phyloP scores from a whole-genome alignment of 1,284 basidiomycete species.

The Rhodotorula sp. region DNA sequence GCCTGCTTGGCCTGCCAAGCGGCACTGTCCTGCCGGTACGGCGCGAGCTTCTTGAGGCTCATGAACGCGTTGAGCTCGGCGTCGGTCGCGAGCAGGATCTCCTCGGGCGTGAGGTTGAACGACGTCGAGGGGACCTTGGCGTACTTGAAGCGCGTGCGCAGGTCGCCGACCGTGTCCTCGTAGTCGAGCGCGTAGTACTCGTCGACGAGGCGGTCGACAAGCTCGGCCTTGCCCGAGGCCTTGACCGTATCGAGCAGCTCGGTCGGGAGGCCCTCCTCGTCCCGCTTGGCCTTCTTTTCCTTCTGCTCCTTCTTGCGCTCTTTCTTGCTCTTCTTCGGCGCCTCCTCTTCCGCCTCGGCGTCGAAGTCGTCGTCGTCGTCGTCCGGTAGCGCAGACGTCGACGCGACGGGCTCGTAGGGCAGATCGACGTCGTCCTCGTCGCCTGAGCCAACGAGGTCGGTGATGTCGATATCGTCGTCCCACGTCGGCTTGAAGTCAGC shows the following conservation, averaged over 20 bases:
- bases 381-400: conserved; percentile 21
- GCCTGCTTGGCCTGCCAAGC: conserved; percentile 39
- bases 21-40: conserved; percentile 64
- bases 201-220: conserved; percentile 83
- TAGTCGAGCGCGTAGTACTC: conserved; percentile 88
- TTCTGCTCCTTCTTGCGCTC: conserved; percentile 85
- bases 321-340: conserved; percentile 50
- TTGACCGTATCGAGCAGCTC: conserved; percentile 35
- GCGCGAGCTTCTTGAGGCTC: conserved; percentile 83
- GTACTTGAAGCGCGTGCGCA: conserved; percentile 94
- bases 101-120: conserved; percentile 76
- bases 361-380: conserved; percentile 6
- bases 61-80: conserved; percentile 89
- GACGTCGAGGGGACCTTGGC: conserved; percentile 66
- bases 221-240: conserved; percentile 44
- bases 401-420: conserved; percentile 51
- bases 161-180: conserved; percentile 89
- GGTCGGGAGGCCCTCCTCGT: conserved; percentile 41
- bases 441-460: conserved; percentile 63
- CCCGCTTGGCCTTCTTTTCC: conserved; percentile 49
- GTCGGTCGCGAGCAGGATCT: conserved; percentile 91
- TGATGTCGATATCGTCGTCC: conserved; percentile 84
- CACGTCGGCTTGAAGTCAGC: conserved; percentile 73
- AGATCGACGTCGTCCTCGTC: conserved; percentile 56
- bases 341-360: conserved; percentile 34